Evolutionary conservation across 352 stramenopile genomes (phyloP), one percentile per base, ranked within the genome.

Genomic region (Pythium dissotocum): DNA sequence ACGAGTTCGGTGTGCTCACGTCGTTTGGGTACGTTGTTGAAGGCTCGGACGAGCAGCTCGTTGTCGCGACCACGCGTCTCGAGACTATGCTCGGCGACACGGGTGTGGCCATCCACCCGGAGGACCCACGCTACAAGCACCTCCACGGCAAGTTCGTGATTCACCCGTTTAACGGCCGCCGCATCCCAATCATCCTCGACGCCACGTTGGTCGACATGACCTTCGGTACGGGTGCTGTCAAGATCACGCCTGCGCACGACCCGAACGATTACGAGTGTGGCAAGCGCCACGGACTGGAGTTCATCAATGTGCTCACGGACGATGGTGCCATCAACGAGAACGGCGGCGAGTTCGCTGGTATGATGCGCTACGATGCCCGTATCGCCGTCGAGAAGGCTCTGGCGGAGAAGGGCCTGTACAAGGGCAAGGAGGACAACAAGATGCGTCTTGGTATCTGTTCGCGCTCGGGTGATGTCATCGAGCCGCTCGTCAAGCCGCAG

Each of bases 81-180:
- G 98, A 99, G 86, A 99, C 98, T 7, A 99, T 99, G 97, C 82
- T 99, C 30, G 98, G 98, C 38, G 98, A 99, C 85, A 94, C 90
- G 6, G 97, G 95, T 42, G 96, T 99, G 24, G 98, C 98, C 0
- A 92, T 99, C 26, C 98, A 99, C 87, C 98, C 98, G 0, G 93
- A 99, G 33, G 98, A 99, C 83, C 77, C 89, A 38, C 89, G 98
- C 21, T 99, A 99, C 88, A 98, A 80, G 70, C 97, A 99, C 77
- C 81, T 99, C 55, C 98, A 99, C 78, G 97, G 97, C 63, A 99
- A 99, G 81, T 93, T 82, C 60, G 88, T 99, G 40, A 76, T 98
- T 58, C 98, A 99, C 78, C 98, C 98, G 52, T 99, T 99, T 81
- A 98, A 98, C 74, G 89, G 87, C 58, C 86, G 95, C n/a, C 91